Evolutionary conservation across 345 rosid species (phyloP).

Genomic region (Eucalyptus shirleyi): DNA sequence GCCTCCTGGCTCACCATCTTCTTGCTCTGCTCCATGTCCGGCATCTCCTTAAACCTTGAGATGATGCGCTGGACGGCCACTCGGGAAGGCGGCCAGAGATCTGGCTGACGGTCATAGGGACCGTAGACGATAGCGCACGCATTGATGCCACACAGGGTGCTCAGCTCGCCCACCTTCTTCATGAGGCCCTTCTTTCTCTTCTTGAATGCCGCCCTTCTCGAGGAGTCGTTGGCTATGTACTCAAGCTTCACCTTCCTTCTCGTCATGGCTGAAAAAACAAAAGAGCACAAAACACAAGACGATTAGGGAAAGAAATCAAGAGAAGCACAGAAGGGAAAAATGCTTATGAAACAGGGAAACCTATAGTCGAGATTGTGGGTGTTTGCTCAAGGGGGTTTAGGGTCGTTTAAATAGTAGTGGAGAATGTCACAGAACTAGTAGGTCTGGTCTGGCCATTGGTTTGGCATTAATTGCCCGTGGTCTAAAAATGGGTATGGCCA

Average conservation of each 20-base stretch:
- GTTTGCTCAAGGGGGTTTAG: background rate
- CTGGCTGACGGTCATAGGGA: slow-evolving; percentile 15
- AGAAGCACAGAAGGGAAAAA: background rate
- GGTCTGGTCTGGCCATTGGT: background rate
- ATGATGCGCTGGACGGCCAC: slow-evolving; percentile 11
- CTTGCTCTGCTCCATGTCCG: slow-evolving; percentile 31
- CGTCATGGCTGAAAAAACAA: slow-evolving; percentile 15
- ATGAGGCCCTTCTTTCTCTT: slow-evolving; percentile 50
- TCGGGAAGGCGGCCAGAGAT: slow-evolving; percentile 34
- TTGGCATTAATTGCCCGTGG: background rate
- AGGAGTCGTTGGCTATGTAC: slow-evolving; percentile 26
- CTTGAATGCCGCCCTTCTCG: slow-evolving; percentile 49
- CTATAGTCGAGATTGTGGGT: background rate
- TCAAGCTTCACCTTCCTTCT: slow-evolving; percentile 48
- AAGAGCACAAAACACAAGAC: background rate
- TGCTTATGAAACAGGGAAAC: background rate
- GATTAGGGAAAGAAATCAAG: background rate
- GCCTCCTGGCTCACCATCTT: slow-evolving; percentile 35
- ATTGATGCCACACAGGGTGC: slow-evolving; percentile 42
- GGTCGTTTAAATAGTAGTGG: background rate
- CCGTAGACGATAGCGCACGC: slow-evolving; percentile 33
- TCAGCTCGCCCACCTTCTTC: slow-evolving; percentile 57
- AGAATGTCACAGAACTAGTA: background rate
- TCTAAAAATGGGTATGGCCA: background rate
- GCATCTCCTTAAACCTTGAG: slow-evolving; percentile 14